Percentiles rank a stretch among this genome's conserved stretches.
These are phyloP conservation scores for Delitschia confertaspora DNA, from an alignment of 495 filamentous ascomycete species.

Conservation along the genomic window DNA sequence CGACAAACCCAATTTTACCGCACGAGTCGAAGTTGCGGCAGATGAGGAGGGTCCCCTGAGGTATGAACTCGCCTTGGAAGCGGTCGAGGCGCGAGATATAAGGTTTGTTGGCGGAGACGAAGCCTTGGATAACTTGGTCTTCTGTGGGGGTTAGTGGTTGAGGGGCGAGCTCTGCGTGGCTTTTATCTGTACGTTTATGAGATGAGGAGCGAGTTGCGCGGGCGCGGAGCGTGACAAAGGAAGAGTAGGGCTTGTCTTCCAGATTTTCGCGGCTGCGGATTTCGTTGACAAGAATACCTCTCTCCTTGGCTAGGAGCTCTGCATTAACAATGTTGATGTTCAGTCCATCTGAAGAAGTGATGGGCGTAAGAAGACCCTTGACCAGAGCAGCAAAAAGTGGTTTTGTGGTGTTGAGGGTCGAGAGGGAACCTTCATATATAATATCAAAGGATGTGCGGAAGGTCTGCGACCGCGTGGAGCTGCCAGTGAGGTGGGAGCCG, in stretches of 20 bases:
- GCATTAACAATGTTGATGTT: constrained; percentile 72
- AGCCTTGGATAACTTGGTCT: constrained; percentile 55
- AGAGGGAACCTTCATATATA: constrained; percentile 57
- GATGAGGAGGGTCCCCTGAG: constrained; percentile 55
- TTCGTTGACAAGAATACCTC: constrained; percentile 62
- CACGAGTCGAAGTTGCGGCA: constrained; percentile 64
- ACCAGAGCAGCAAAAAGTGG: constrained; percentile 62
- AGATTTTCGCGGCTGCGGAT: constrained; percentile 45
- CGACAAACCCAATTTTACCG: constrained; percentile 65
- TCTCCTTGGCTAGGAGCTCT: constrained; percentile 55
- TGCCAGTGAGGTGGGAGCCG: constrained; percentile 28
- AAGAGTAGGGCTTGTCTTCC: constrained; percentile 46
- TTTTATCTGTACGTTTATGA: constrained; percentile 24
- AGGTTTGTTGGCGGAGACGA: constrained; percentile 47
- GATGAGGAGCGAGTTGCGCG: constrained; percentile 36
- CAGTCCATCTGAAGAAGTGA: constrained; percentile 48
- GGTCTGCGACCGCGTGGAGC: constrained; percentile 7
- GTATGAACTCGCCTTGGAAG: constrained; percentile 55
- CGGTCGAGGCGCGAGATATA: constrained; percentile 58
- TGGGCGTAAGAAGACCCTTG: constrained; percentile 54
- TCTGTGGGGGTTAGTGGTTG: constrained; percentile 22
- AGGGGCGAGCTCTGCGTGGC: constrained; percentile 24
- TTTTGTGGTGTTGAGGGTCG: constrained; percentile 53
- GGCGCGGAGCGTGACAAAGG: constrained; percentile 51
- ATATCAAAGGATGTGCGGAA: constrained; percentile 56